Conservation (phyloP, 768 basidiomycete genomes). For the Suillus placidus region DNA sequence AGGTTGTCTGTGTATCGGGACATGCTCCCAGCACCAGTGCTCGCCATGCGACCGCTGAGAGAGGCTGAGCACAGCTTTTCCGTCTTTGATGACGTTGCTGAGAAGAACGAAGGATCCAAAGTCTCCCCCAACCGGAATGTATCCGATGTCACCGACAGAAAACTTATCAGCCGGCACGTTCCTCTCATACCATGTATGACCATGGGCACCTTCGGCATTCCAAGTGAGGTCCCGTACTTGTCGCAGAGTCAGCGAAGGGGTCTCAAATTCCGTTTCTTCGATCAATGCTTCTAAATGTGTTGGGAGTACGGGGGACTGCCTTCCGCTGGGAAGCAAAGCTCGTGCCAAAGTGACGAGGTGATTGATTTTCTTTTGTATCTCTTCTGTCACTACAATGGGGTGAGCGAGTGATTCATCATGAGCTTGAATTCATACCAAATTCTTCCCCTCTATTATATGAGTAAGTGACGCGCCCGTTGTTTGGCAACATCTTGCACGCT, state of each 20-base stretch:
- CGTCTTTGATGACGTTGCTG: slow-evolving; percentile 41
- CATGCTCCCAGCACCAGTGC: slow-evolving; percentile 43
- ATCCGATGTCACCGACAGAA: slow-evolving; percentile 48
- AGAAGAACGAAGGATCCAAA: slow-evolving; percentile 44
- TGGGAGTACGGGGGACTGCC: slow-evolving; percentile 33
- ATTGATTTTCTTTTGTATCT: slow-evolving; percentile 40
- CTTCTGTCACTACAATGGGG: slow-evolving; percentile 30
- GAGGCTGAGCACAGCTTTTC: slow-evolving; percentile 24
- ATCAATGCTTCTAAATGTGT: slow-evolving; percentile 37
- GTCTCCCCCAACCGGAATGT: slow-evolving; percentile 38
- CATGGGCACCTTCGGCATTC: slow-evolving; percentile 32
- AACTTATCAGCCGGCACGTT: slow-evolving; percentile 45
- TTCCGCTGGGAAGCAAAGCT: slow-evolving; percentile 42
- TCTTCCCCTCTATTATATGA: slow-evolving; percentile 25
- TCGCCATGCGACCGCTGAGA: slow-evolving; percentile 29
- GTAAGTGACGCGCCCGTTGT: slow-evolving; percentile 36
- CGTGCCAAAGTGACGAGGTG: slow-evolving; percentile 44
- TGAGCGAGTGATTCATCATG: slow-evolving; percentile 3
- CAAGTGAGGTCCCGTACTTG: slow-evolving; percentile 43
- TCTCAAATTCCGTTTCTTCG: slow-evolving; percentile 34
- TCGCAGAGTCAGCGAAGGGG: slow-evolving; percentile 35
- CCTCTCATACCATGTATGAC: slow-evolving; percentile 45
- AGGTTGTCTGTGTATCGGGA: slow-evolving; percentile 29
- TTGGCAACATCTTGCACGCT: slow-evolving; percentile 44
- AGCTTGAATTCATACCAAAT: slow-evolving; percentile 21